Evolutionary conservation across 768 basidiomycete genomes (phyloP).

Genomic region (Pluteus cervinus): DNA sequence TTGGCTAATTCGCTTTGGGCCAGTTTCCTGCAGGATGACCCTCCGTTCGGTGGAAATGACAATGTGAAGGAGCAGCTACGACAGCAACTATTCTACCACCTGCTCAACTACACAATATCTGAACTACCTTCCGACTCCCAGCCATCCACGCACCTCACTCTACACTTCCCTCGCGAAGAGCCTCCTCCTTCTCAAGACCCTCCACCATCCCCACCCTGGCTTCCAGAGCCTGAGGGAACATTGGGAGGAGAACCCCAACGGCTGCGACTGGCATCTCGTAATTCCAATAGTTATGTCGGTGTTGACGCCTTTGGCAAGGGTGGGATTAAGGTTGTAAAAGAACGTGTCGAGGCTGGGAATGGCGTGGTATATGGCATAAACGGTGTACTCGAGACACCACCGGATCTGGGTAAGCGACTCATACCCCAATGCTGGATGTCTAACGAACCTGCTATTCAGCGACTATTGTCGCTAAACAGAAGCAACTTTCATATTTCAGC

Average conservation of each 20-base stretch:
- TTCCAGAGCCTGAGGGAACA: constrained; percentile 77
- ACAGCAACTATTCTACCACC: constrained; percentile 91
- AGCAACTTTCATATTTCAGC: constrained; percentile 67
- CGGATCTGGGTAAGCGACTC: constrained; percentile 56
- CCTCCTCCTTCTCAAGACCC: constrained; percentile 60
- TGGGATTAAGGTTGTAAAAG: constrained; percentile 62
- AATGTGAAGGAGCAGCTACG: constrained; percentile 81
- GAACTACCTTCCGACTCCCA: constrained; percentile 33
- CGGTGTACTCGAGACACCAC: constrained; percentile 68
- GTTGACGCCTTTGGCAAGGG: constrained; percentile 77
- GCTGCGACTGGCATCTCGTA: constrained; percentile 54
- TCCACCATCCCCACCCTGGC: constrained; percentile 78
- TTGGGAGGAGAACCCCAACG: constrained; percentile 80
- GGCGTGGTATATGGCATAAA: constrained; percentile 75
- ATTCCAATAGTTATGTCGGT: constrained; percentile 50
- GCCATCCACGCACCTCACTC: constrained; percentile 44
- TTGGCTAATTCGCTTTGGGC: constrained; percentile 29
- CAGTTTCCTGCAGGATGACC: constrained; percentile 31
- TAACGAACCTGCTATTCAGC: constrained; percentile 33
- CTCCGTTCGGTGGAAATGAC: constrained; percentile 40
- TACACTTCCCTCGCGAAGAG: constrained; percentile 62
- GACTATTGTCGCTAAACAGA: constrained; percentile 49
- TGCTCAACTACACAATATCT: constrained; percentile 75
- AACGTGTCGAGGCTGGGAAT: constrained; percentile 54
- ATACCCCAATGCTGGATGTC: constrained; percentile 4